Base-by-base conservation (phyloP, 148 eudicot genomes). In the Camellia japonica region DNA sequence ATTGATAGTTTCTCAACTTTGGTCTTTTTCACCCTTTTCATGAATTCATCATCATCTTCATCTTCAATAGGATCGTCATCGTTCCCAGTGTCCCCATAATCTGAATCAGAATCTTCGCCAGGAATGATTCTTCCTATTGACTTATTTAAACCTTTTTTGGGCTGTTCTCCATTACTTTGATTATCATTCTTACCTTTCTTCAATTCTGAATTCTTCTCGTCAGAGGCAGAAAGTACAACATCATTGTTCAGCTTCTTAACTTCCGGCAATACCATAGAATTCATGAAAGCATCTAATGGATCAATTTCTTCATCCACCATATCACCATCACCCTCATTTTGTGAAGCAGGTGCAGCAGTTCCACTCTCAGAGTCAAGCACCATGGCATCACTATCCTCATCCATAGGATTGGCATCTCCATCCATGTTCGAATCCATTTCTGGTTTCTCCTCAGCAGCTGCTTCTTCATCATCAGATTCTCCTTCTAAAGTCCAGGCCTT, bases 381-480 rank as follows among this genome's bases (percentile, higher is more conserved):
- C 91, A 91, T 87, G 68, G 8, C 76, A 74, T 83, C 90, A n/a
- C 71, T 87, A 80, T 52, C 85, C 59, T 83, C 87, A 70, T 43
- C 83, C 43, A 76, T 54, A 18, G 84, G 80, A 66, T 86, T 85
- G 64, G 77, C 73, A 66, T 58, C 79, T 70, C 76, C 92, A 87
- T 90, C 90, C 74, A 78, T 85, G 61, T 90, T 87, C 83, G 88
- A 82, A 54, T 86, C 88, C 49, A 72, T 80, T n/a, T 80, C 87
- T 60, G 74, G 5, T 78, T 89, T 87, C 68, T 80, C 90, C 51
- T 84, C 89, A 13, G 73, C 74, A 18, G 74, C 81, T 67, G 90
- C 88, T 79, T 93, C 97, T 81, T 93, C 97, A 54, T 93, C 97
- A 83, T 93, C 94, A 71, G 94, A 93, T 83, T 93, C 97, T 44